phyloP scores from a whole-genome alignment of 192 early-diverging fungal species.

The Piromyces sp. region DNA sequence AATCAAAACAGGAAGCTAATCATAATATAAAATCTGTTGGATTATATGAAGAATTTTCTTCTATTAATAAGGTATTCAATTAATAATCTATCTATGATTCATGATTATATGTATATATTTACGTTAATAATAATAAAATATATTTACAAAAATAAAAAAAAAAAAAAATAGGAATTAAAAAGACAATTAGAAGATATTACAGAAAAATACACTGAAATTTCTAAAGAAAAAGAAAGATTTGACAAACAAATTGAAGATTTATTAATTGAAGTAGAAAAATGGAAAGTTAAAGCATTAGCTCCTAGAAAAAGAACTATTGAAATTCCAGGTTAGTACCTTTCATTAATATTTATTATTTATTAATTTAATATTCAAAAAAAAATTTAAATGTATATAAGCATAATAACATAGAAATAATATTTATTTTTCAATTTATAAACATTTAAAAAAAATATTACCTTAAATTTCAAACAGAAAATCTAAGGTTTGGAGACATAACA shows the following conservation, averaged over 20 bases:
- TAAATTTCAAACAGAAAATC: not conserved
- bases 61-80: not conserved
- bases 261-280: not conserved
- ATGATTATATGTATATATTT: too few relatives aligned
- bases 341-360: too few relatives aligned
- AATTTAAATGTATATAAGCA: too few relatives aligned
- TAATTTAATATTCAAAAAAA: too few relatives aligned
- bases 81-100: too few relatives aligned
- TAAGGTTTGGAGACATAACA: not conserved
- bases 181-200: not conserved
- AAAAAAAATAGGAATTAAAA: not conserved
- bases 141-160: too few relatives aligned
- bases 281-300: not conserved
- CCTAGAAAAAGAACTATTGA: not conserved
- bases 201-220: not conserved
- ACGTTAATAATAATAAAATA: too few relatives aligned
- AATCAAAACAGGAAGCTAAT: not conserved
- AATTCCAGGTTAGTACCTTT: not conserved
- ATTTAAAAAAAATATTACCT: too few relatives aligned
- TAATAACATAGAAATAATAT: too few relatives aligned
- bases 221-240: not conserved
- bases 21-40: not conserved
- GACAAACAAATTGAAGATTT: not conserved
- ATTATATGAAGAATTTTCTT: not conserved
- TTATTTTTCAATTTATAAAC: too few relatives aligned